Evolutionary conservation across 2,329 filamentous ascomycete species (phyloP).

Genomic region (Microdochium paspali): DNA sequence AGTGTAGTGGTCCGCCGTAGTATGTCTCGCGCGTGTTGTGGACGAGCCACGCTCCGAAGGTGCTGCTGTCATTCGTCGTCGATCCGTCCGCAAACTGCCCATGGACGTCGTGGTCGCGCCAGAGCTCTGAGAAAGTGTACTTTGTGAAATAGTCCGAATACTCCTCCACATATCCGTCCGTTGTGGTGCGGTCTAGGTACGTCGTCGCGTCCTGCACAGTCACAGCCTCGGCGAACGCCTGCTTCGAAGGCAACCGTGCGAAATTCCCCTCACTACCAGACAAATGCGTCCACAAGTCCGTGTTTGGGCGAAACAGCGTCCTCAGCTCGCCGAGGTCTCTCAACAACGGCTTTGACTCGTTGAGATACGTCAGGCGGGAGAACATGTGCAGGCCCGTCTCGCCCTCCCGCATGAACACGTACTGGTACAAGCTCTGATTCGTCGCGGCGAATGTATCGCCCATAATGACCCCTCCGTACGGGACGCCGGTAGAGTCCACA

Average conservation of each 20-base stretch:
- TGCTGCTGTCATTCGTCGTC: constrained; percentile 36
- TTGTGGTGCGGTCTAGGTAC: constrained; percentile 41
- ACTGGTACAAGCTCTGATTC: constrained; percentile 51
- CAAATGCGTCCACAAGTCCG: constrained; percentile 51
- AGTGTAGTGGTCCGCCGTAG: constrained; percentile 52
- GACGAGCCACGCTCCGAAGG: constrained; percentile 53
- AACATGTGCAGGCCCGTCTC: constrained; percentile 56
- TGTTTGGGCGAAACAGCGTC: constrained; percentile 51
- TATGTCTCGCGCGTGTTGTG: constrained; percentile 56
- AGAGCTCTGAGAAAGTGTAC: constrained; percentile 50
- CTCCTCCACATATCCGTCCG: constrained; percentile 44
- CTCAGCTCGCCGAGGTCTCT: constrained; percentile 51
- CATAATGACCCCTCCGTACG: constrained; percentile 50
- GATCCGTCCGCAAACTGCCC: constrained; percentile 39
- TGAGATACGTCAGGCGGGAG: constrained; percentile 47
- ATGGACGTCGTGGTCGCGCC: constrained; percentile 48
- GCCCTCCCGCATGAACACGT: constrained; percentile 53
- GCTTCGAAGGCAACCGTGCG: constrained; percentile 38
- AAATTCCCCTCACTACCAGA: constrained; percentile 43
- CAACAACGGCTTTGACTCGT: constrained; percentile 41
- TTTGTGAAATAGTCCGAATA: constrained; percentile 56
- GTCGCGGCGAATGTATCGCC: constrained; percentile 47
- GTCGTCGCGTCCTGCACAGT: constrained; percentile 56
- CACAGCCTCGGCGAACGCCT: constrained; percentile 28
- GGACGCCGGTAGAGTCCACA: constrained; percentile 34